A percentile compares a stretch with the other conserved stretches of the same genome.
phyloP scores from a whole-genome alignment of 805 yeast species.

The Myxozyma sirexii region DNA sequence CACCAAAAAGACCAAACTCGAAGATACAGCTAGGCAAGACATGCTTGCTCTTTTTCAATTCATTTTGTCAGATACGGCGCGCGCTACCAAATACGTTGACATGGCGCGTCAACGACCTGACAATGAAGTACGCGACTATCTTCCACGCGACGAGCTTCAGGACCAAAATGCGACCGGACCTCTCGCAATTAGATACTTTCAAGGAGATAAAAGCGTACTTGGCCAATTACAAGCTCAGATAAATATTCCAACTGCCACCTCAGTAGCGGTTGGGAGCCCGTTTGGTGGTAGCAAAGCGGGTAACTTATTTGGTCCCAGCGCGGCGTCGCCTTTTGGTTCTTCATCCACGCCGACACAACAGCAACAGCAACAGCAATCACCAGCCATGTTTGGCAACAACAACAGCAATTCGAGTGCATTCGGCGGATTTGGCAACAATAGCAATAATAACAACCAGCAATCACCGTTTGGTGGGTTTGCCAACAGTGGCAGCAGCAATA shows the following conservation, averaged over 20 bases:
- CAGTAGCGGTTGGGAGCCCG: background rate
- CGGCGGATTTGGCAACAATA: constrained; percentile 2
- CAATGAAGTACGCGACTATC: constrained; percentile 3
- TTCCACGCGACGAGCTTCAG: constrained; percentile 14
- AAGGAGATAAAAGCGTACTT: constrained; percentile 18
- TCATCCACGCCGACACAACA: background rate
- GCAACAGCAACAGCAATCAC: constrained; percentile 12
- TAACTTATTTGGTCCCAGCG: background rate
- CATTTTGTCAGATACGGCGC: background rate
- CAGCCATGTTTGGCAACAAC: constrained; percentile 9
- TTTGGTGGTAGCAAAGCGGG: background rate
- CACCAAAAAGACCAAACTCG: background rate
- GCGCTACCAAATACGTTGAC: constrained; percentile 9
- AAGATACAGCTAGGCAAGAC: constrained; percentile 2
- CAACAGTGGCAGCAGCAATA: background rate
- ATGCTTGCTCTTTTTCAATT: constrained; percentile 12
- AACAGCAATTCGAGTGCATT: background rate
- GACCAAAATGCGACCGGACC: constrained; percentile 10
- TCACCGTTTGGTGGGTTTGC: constrained; percentile 5
- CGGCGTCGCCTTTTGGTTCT: background rate
- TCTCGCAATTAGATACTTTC: constrained; percentile 12
- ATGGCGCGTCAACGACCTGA: constrained; percentile 3
- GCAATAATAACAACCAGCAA: background rate
- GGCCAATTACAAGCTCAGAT: background rate
- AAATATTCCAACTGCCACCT: background rate